Conservation (phyloP, 805 yeast species). For the Lipomyces japonicus region DNA sequence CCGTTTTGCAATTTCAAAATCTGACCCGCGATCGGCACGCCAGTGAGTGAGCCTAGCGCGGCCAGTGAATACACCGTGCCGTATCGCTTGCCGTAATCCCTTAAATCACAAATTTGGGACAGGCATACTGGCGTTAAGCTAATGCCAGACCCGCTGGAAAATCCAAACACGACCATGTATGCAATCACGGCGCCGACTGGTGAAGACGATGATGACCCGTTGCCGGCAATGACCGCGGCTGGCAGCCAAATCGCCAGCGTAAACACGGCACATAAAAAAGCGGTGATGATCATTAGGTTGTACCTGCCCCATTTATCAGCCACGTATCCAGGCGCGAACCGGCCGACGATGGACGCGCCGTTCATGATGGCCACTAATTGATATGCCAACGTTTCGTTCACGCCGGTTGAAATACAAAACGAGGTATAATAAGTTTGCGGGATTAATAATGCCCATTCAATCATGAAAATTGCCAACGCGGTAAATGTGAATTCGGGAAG, state of each 20-base stretch:
- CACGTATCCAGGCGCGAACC: constrained; percentile 51
- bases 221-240: constrained; percentile 43
- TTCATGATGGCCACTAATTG: constrained; percentile 48
- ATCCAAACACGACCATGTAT: constrained; percentile 56
- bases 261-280: constrained; percentile 46
- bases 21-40: constrained; percentile 41
- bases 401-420: constrained; percentile 33
- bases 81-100: constrained; percentile 63
- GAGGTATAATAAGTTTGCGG: constrained; percentile 37
- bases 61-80: constrained; percentile 58
- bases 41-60: constrained; percentile 39
- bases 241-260: constrained; percentile 65
- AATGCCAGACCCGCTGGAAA: constrained; percentile 58
- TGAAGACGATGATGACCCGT: constrained; percentile 26
- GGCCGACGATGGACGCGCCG: constrained; percentile 50
- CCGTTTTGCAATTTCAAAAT: constrained; percentile 32
- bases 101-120: constrained; percentile 59
- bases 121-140: constrained; percentile 66
- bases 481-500: constrained; percentile 33
- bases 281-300: constrained; percentile 52
- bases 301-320: constrained; percentile 57
- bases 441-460: constrained; percentile 34
- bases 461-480: constrained; percentile 32
- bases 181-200: constrained; percentile 44
- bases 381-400: constrained; percentile 35